phyloP scores from a whole-genome alignment of 345 rosid species.

The Anacardium occidentale region DNA sequence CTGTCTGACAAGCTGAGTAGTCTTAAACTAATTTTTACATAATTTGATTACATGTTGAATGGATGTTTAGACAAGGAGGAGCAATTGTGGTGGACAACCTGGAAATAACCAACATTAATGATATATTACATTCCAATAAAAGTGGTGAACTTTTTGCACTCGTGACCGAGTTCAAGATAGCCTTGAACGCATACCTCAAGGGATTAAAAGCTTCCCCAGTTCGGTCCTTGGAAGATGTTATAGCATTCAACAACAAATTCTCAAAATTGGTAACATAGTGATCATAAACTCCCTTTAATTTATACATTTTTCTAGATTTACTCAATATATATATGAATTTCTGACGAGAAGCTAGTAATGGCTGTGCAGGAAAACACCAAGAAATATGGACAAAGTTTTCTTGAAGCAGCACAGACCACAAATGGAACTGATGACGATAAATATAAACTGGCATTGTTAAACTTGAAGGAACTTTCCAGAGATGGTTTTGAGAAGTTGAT shows the following conservation, averaged over 20 bases:
- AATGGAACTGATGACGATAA: conserved; percentile 34
- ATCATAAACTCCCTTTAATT: not conserved
- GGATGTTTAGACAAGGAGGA: conserved; percentile 41
- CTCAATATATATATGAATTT: no score
- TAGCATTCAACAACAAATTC: conserved; percentile 48
- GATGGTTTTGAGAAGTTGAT: conserved; percentile 60
- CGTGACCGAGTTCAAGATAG: conserved; percentile 54
- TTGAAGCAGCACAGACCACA: conserved; percentile 38
- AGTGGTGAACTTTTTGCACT: conserved; percentile 43
- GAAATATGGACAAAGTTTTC: conserved; percentile 46
- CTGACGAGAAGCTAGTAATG: not conserved
- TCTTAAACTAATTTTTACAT: not conserved
- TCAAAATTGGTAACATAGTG: conserved; percentile 36
- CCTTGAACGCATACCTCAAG: conserved; percentile 48
- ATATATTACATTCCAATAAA: conserved; percentile 1
- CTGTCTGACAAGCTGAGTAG: not conserved
- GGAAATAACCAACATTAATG: conserved; percentile 37
- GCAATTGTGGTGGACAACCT: conserved; percentile 49
- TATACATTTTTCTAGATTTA: not conserved
- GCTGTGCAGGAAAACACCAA: conserved; percentile 48
- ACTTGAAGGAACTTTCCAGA: conserved; percentile 29
- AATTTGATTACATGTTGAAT: not conserved
- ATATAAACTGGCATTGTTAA: conserved; percentile 31
- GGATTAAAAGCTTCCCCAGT: conserved; percentile 50
- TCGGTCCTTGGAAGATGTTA: conserved; percentile 54